These are phyloP conservation scores for Athelia sp. DNA, from an alignment of 1,284 basidiomycete species.

Conservation along the genomic window DNA sequence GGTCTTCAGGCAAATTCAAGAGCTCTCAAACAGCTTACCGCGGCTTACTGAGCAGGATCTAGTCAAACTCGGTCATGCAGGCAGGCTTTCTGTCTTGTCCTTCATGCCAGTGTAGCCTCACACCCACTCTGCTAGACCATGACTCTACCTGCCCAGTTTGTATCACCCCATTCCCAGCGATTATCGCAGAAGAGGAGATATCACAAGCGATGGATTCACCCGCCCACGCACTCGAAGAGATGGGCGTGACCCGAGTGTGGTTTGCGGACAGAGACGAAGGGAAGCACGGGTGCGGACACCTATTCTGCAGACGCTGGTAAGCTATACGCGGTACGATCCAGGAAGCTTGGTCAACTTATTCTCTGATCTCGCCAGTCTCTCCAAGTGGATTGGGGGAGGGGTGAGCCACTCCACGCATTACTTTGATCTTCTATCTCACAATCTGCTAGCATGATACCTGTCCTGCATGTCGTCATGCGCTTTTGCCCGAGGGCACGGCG, in stretches of 20 bases:
- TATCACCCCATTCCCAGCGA: conserved; percentile 53
- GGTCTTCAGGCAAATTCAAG: not conserved
- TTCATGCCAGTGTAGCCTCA: not conserved
- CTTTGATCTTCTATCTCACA: conserved; percentile 7
- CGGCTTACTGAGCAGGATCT: not conserved
- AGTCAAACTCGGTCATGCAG: not conserved
- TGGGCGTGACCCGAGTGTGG: conserved; percentile 61
- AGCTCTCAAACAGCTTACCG: conserved; percentile 3
- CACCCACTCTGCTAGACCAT: conserved; percentile 19
- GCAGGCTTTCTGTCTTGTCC: conserved; percentile 4
- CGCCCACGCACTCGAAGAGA: conserved; percentile 57
- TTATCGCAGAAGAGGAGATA: conserved; percentile 69
- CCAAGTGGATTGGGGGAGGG: conserved; percentile 56
- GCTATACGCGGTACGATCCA: conserved; percentile 10
- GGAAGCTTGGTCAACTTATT: not conserved
- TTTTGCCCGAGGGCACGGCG: conserved; percentile 21
- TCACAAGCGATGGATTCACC: conserved; percentile 71
- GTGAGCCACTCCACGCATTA: conserved; percentile 30
- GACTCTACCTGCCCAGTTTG: conserved; percentile 70
- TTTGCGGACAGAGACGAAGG: not conserved
- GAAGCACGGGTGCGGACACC: conserved; percentile 54
- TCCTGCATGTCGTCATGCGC: conserved; percentile 51
- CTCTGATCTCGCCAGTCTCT: conserved; percentile 37
- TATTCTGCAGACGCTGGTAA: conserved; percentile 75
- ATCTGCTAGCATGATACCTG: conserved; percentile 50